A percentile compares a stretch with the other conserved stretches of the same genome.
Evolutionary conservation across 2,329 filamentous ascomycete species (phyloP).

Genomic region (Daldinia sp.): DNA sequence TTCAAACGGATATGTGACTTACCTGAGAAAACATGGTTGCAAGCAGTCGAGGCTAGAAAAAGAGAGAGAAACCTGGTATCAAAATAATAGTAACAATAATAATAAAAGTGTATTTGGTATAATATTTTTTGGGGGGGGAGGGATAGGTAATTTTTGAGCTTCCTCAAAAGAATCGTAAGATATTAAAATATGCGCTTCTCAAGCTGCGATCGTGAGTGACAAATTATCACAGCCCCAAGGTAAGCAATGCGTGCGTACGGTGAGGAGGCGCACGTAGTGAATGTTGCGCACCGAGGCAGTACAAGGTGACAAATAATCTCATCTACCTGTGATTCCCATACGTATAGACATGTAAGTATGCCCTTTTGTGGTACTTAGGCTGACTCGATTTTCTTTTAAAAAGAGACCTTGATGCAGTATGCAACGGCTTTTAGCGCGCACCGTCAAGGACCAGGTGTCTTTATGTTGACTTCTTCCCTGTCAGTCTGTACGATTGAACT

Average conservation of each 20-base stretch:
- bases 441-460: slow-evolving; percentile 6
- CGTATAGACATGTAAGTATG: neutral
- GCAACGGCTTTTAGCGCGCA: slow-evolving; percentile 11
- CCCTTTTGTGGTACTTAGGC: slow-evolving; percentile 21
- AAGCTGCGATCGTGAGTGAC: slow-evolving; percentile 3
- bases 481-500: slow-evolving; percentile 3
- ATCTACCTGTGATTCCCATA: slow-evolving; percentile 17
- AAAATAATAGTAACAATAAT: slow-evolving; percentile 3
- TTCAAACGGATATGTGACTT: slow-evolving; percentile 19
- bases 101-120: neutral
- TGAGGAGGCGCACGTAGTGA: slow-evolving; percentile 13
- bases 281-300: slow-evolving; percentile 21
- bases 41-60: slow-evolving; percentile 7
- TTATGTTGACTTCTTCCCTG: slow-evolving; percentile 3
- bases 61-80: slow-evolving; percentile 10
- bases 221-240: slow-evolving; percentile 17
- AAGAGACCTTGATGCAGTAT: slow-evolving; percentile 23
- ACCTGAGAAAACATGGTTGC: slow-evolving; percentile 44
- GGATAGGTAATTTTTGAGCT: neutral
- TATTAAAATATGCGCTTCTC: slow-evolving; percentile 7
- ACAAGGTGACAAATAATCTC: slow-evolving; percentile 15
- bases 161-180: slow-evolving; percentile 2
- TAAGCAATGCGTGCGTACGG: neutral
- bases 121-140: neutral
- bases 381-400: slow-evolving; percentile 24